Evolutionary conservation across 1,139 yeast species (phyloP), one percentile per base, ranked within the genome.

Genomic region (Geotrichum australiense): DNA sequence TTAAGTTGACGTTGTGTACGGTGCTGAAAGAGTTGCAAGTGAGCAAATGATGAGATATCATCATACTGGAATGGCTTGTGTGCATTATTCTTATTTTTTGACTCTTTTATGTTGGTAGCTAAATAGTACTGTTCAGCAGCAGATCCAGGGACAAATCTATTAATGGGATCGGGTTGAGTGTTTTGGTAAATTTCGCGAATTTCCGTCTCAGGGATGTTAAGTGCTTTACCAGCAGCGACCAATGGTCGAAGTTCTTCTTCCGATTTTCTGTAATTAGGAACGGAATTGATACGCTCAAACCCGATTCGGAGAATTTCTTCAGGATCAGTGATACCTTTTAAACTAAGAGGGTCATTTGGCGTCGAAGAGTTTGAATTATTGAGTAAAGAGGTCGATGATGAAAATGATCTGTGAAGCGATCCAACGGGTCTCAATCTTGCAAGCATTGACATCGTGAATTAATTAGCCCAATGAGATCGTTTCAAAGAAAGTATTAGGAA

Each of bases 21-120:
- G 54, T 78, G 83, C 51, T 75, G 80, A 45, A 75, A 73, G 32
- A 78, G 71, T 50, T 74, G 68, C 47, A 73, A 68, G 53, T 77
- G 82, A 2, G 82, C 83, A 20, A 67, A 64, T 5, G 78, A 67
- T 19, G 84, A 79, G 50, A 76, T 65, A 54, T 78, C 84, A 54
- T 77, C 83, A 51, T 65, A 72, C 51, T 68, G 65, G 48, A 66
- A 71, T 22, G 61, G 58, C 19, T 50, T 52, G 45, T 38, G 69
- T 60, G 64, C 57, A 25, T 62, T 59, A 35, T 59, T 61, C 19
- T 55, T 48, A n/a, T 50, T 26, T 21, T 41, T 36, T 24, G 34
- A 21, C 14, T 15, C 32, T 32, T 44, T 42, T 24, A 40, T 12
- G 23, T 37, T 33, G 30, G 34, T 35, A 19, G 38, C 30, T 28